A percentile compares a stretch with the other conserved stretches of the same genome.
phyloP scores from a whole-genome alignment of 2,329 filamentous ascomycete genomes.

The Trichoderma polysporum region DNA sequence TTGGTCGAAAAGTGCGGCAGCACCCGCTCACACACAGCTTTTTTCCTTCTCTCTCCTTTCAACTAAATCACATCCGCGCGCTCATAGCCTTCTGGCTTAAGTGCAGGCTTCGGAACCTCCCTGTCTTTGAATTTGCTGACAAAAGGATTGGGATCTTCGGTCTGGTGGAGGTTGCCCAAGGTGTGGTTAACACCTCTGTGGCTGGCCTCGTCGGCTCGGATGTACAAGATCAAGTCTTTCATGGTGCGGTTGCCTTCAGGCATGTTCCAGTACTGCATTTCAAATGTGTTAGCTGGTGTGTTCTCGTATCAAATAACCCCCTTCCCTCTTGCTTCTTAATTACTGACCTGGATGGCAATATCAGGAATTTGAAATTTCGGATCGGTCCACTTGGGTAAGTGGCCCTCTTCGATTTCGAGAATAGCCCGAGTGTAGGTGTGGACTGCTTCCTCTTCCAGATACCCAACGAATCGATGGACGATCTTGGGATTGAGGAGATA shows the following conservation, averaged over 20 bases:
- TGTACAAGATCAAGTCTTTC: constrained; percentile 83
- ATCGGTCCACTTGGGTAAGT: constrained; percentile 75
- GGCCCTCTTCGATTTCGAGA: constrained; percentile 80
- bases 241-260: constrained; percentile 79
- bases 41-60: too few species aligned
- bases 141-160: constrained; percentile 88
- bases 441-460: constrained; percentile 95
- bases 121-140: constrained; percentile 76
- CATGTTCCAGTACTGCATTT: constrained; percentile 81
- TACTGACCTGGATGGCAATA: constrained; percentile 67
- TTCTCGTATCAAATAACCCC: neutral
- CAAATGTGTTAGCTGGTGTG: neutral
- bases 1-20: neutral
- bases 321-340: neutral
- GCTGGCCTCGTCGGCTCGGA: constrained; percentile 84
- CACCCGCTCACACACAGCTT: neutral
- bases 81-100: constrained; percentile 75
- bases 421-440: constrained; percentile 92
- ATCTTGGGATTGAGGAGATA: constrained; percentile 86
- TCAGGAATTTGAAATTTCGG: constrained; percentile 74
- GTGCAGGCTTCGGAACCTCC: constrained; percentile 63
- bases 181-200: constrained; percentile 97
- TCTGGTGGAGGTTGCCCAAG: constrained; percentile 80
- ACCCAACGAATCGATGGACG: constrained; percentile 93
- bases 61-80: constrained; percentile 70